Evolutionary conservation across 73 alveolate species (phyloP).

Genomic region (Stentor coeruleus): DNA sequence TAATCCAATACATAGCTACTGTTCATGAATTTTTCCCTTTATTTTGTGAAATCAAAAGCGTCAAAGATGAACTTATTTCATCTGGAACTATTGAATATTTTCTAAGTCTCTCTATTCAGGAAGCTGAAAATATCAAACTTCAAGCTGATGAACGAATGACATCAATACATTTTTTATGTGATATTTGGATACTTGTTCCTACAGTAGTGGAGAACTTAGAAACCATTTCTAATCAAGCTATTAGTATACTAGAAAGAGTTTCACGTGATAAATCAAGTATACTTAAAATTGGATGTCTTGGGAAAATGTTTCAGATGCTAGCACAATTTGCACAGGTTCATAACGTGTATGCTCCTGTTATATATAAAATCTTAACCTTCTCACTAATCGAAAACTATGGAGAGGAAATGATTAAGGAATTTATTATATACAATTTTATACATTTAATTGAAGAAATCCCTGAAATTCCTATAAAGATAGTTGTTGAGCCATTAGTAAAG

Average conservation of each 20-base stretch:
- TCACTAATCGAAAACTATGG: slow-evolving; percentile 90
- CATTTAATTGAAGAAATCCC: slow-evolving; percentile 67
- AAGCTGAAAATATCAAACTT: slow-evolving; percentile 65
- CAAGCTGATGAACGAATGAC: slow-evolving; percentile 56
- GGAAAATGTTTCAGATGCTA: slow-evolving; percentile 57
- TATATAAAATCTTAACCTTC: slow-evolving; percentile 83
- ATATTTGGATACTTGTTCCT: slow-evolving; percentile 66
- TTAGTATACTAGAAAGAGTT: slow-evolving; percentile 53
- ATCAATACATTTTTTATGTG: slow-evolving; percentile 62
- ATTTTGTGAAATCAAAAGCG: not conserved
- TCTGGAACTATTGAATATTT: slow-evolving; percentile 63
- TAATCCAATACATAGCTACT: not conserved
- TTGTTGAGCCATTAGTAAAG: slow-evolving; percentile 91
- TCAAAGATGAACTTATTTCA: slow-evolving; percentile 41
- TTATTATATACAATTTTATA: slow-evolving; percentile 76
- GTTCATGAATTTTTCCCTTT: not conserved
- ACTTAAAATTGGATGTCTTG: slow-evolving; percentile 46
- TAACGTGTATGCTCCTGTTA: slow-evolving; percentile 90
- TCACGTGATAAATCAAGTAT: slow-evolving; percentile 62
- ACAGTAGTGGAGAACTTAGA: slow-evolving; percentile 52
- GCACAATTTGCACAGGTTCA: slow-evolving; percentile 74
- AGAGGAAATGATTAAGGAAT: slow-evolving; percentile 78
- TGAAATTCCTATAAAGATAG: slow-evolving; percentile 86
- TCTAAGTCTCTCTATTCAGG: slow-evolving; percentile 57
- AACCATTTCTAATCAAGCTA: slow-evolving; percentile 41